Evolutionary conservation across 441 rosid species (phyloP).

Genomic region (Capsella rubella): DNA sequence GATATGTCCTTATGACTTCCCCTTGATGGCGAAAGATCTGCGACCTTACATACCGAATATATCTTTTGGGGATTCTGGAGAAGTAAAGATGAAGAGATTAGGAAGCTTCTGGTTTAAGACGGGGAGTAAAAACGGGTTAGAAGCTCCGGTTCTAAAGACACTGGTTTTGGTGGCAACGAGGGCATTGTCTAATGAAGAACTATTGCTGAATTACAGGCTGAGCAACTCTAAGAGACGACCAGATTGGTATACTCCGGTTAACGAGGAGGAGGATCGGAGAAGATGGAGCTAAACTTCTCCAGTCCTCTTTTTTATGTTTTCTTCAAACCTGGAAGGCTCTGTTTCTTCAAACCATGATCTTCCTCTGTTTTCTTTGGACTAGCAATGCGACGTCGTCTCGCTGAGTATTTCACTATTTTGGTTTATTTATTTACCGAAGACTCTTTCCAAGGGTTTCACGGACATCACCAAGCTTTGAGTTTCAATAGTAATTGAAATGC

Average conservation of each 20-base stretch:
- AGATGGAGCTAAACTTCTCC: conserved; percentile 77
- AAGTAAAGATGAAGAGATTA: conserved; percentile 74
- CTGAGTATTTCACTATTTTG: background rate
- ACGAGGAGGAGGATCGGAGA: conserved; percentile 89
- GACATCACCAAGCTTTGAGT: background rate
- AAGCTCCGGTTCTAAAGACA: conserved; percentile 61
- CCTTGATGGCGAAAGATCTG: conserved; percentile 62
- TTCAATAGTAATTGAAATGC: background rate
- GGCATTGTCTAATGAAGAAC: conserved; percentile 69
- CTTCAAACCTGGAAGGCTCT: conserved; percentile 13
- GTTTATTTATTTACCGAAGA: background rate
- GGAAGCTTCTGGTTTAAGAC: conserved; percentile 93
- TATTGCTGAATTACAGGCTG: conserved; percentile 79
- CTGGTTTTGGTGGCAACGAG: conserved; percentile 82
- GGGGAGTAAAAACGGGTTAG: conserved; percentile 45
- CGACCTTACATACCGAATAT: conserved; percentile 80
- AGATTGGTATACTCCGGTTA: conserved; percentile 84
- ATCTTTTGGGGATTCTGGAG: conserved; percentile 67
- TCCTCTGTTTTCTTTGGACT: background rate
- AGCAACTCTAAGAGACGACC: conserved; percentile 84
- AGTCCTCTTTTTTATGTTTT: background rate
- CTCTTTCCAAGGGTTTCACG: background rate
- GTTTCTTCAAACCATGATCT: background rate
- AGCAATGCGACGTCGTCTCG: conserved; percentile 7
- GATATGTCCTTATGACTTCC: conserved; percentile 90